Evolutionary conservation across 2,329 filamentous ascomycete genomes (phyloP), one percentile per base, ranked within the genome.

Genomic region (Diaporthe sp.): DNA sequence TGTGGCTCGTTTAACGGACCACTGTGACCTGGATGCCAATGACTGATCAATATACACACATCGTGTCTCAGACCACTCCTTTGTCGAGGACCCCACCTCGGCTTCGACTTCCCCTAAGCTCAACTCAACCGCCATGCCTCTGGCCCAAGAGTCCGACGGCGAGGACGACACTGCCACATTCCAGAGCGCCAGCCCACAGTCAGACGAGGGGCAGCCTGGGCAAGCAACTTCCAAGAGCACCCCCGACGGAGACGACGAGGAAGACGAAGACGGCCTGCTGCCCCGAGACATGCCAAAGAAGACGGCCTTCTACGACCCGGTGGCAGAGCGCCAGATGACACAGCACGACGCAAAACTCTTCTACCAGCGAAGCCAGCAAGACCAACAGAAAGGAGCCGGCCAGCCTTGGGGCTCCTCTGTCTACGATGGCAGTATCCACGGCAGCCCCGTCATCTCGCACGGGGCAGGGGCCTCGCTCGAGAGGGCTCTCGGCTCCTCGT

Each of bases 301-400:
- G 82, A 98, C 95, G 12, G 94, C 96, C 28, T 97, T 95, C 82
- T 98, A 98, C 85, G 96, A 98, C 84, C 95, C 96, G 81, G 93
- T 96, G 71, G 94, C 95, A 72, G 97, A 99, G 85, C 97, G 97
- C 81, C 94, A 96, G 81, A 94, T 98, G 92, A 97, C 94, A 81
- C 95, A 98, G 84, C 93, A 94, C 37, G 97, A 99, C 83, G 95
- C 96, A 76, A 98, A 98, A 84, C 90, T 98, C 77, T 98, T 98
- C 86, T 99, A 98, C 84, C 96, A 98, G 85, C 90, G 94, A 79
- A 95, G 95, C 84, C 94, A 95, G 84, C 87, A 92, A 75, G 93
- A 93, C 77, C 82, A 84, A 74, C 81, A 81, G 79, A 88, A 83
- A 79, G 79, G 78, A 68, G 81, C 80, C 75, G 84, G 79, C 75